Conservation (phyloP, 2,329 filamentous ascomycete species). For the Trichoderma semiorbis region DNA sequence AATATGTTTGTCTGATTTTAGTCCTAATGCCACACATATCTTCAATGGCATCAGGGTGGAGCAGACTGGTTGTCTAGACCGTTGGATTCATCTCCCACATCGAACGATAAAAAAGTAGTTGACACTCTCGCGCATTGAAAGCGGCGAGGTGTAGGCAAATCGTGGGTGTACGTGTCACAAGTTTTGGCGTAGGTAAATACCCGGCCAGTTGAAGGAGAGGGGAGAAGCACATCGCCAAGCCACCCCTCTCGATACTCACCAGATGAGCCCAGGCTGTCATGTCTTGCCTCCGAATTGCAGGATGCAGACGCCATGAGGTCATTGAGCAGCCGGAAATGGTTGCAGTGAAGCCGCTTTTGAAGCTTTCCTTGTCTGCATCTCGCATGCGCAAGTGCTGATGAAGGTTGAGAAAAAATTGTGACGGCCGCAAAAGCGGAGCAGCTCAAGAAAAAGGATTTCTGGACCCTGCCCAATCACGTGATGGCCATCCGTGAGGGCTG, state of each 20-base stretch:
- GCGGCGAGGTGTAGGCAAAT: slow-evolving; percentile 60
- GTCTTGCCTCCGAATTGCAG: not conserved
- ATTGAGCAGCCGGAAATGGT: not conserved
- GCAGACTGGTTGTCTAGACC: slow-evolving; percentile 66
- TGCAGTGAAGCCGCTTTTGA: not conserved
- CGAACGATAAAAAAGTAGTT: slow-evolving; percentile 56
- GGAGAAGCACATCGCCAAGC: not conserved
- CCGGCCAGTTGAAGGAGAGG: not conserved
- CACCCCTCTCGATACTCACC: not conserved
- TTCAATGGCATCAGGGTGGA: slow-evolving; percentile 63
- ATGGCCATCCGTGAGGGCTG: slow-evolving; percentile 12
- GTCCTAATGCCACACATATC: slow-evolving; percentile 56
- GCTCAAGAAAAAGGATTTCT: not conserved
- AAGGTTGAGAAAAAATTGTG: slow-evolving; percentile 10
- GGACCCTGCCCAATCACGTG: slow-evolving; percentile 27
- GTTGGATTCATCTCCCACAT: slow-evolving; percentile 60
- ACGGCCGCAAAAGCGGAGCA: slow-evolving; percentile 8
- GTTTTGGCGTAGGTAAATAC: not conserved
- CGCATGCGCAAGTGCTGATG: slow-evolving; percentile 9
- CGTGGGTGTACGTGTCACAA: slow-evolving; percentile 40
- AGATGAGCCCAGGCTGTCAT: not conserved
- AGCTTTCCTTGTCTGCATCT: not conserved
- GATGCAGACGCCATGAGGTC: slow-evolving; percentile 10
- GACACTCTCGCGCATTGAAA: slow-evolving; percentile 56
- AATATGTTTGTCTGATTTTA: slow-evolving; percentile 59